Base-by-base conservation (phyloP, 352 stramenopile species). In the Phytophthora brassicae region DNA sequence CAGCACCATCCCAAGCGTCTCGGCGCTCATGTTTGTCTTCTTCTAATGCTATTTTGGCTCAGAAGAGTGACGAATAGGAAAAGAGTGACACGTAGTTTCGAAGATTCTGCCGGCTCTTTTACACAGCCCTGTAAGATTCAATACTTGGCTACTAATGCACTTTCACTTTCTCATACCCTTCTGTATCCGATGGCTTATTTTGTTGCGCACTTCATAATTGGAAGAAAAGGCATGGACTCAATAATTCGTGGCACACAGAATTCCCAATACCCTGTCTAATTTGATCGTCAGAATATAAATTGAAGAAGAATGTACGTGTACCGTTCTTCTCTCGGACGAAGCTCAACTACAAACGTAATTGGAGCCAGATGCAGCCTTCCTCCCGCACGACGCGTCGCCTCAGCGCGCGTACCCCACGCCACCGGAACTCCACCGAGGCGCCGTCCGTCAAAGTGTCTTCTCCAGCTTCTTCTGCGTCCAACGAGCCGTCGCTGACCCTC, bases 1-100 rank as follows among this genome's bases (percentile, higher is more conserved):
- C 41, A 93, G 66, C 60, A 91, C 71, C 29, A 90, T 44, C n/a
- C 84, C 84, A 58, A 75, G 74, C 22, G 82, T 77, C 29, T 81
- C 64, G 33, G 56, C 51, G 56, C 60, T 81, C 78, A 83, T 88
- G 0, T 43, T 68, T 28, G 43, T 33, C 35, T 41, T 23, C 31
- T 28, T 65, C 19, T 53, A 13, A 13, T 41, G 17, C 1, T 11
- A 13, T 33, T 14, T 33, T 13, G 26, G 8, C 8, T 31, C 44
- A 56, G 35, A 56, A 60, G 39, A 44, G 14, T n/a, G 3, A n/a
- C 12, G 6, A 35, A 22, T 28, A 20, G 19, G 31, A 29, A 2
- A 24, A 13, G 38, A 62, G 24, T 62, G 55, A 56, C 55, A 62
- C 26, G 26, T 14, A n/a, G 31, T n/a, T 12, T 38, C 31, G 31